Evolutionary conservation across 1,139 yeast genomes (phyloP).

Genomic region (Kodamaea anthophila): DNA sequence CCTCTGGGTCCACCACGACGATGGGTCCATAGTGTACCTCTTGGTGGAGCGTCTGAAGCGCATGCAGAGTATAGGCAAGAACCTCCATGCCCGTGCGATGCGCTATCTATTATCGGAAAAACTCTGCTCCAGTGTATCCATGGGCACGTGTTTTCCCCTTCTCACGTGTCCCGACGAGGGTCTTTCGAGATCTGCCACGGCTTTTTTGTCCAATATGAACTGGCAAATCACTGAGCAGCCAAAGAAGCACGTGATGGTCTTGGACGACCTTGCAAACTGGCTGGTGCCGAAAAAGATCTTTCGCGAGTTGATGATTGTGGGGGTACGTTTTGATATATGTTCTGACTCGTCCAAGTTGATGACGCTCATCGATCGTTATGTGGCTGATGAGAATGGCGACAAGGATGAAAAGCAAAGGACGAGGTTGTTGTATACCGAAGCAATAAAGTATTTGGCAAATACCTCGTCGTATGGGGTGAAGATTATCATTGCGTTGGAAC

Average conservation of each 20-base stretch:
- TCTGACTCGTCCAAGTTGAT: constrained; percentile 34
- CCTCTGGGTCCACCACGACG: constrained; percentile 39
- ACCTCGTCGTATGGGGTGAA: constrained; percentile 28
- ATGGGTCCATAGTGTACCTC: constrained; percentile 44
- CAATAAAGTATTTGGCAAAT: constrained; percentile 14
- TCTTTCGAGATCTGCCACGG: constrained; percentile 18
- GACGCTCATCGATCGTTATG: constrained; percentile 24
- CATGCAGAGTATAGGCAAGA: constrained; percentile 53
- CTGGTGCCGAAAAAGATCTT: constrained; percentile 50
- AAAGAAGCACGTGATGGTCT: constrained; percentile 31
- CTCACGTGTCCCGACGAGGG: constrained; percentile 34
- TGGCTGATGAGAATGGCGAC: constrained; percentile 6
- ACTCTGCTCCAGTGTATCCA: constrained; percentile 33
- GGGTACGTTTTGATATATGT: constrained; percentile 54
- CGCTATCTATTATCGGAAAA: constrained; percentile 44
- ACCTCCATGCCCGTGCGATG: constrained; percentile 50
- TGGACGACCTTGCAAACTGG: constrained; percentile 39
- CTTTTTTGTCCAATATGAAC: constrained; percentile 33
- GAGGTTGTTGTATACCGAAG: constrained; percentile 17
- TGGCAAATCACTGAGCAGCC: constrained; percentile 24
- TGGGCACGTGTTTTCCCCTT: constrained; percentile 53
- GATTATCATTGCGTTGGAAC: constrained; percentile 53
- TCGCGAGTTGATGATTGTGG: constrained; percentile 53
- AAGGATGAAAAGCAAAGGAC: constrained; percentile 12
- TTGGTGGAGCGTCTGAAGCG: constrained; percentile 54